Base-by-base conservation (phyloP, 2,329 filamentous ascomycete species). In the Diaporthe citriasiana region DNA sequence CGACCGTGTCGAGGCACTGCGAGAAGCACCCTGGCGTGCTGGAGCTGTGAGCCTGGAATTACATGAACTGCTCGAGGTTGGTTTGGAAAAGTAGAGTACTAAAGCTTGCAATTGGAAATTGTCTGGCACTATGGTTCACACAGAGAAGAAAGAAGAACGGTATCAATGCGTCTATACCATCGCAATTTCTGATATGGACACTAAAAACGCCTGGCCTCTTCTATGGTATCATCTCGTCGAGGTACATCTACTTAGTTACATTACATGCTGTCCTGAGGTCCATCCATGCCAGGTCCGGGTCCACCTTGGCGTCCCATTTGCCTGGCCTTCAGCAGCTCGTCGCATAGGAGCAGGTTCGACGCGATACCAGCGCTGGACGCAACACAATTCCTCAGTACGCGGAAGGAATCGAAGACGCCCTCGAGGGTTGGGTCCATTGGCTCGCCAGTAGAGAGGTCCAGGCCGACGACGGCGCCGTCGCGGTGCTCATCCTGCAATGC, bases 311-410 rank as follows among this genome's bases (percentile, higher is more conserved):
- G 87, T 65, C 89, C 93, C 97, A 99, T 99, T 87, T 99, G 96
- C 82, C 97, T 90, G 76, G 97, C 97, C 89, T 99, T 99, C 80
- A 99, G 88, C 87, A 99, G 89, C 88, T 99, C 97, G 81, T 99
- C 97, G 81, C 97, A 99, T 66, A 99, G 89, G 77, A 99, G 87
- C 77, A 99, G 87, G 86, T 99, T 99, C 13, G 94, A 96, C 8
- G 97, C 96, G 81, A 99, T 99, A 76, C 97, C 95, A 35, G 96
- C 93, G 83, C 95, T 97, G 45, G 95, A 98, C 4, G 97, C 95
- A 76, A 99, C 92, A 83, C 93, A 95, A 87, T 98, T 98, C 78
- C 97, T 91, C 79, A 99, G 85, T 47, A 99, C 97, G 74, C 97
- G 91, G 91, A 97, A 99, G 19, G 95, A 98, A 83, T 99, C 97